Evolutionary conservation across 371 early-diverging fungal species (phyloP).

Genomic region (Apophysomyces trapeziformis): DNA sequence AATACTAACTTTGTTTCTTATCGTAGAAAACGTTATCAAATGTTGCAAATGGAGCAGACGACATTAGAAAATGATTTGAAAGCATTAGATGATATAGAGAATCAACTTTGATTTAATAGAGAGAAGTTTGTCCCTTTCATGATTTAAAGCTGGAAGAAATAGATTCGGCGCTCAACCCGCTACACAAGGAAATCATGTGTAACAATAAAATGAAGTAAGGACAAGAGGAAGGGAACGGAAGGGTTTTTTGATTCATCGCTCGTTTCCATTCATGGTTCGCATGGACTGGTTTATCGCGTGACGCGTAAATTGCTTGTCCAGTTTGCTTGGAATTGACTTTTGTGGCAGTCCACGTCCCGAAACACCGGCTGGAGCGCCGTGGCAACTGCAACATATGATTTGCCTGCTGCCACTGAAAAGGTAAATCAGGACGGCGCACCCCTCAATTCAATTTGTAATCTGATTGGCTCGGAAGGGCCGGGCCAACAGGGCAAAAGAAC

Average conservation of each 20-base stretch:
- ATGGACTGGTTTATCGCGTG: background rate
- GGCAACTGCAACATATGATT: background rate
- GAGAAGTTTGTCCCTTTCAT: background rate
- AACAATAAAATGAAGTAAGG: background rate
- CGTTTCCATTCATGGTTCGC: background rate
- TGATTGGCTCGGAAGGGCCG: background rate
- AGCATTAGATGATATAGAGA: constrained; percentile 17
- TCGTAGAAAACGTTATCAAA: constrained; percentile 29
- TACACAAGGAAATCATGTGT: background rate
- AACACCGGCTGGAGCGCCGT: constrained; percentile 7
- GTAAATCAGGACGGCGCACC: background rate
- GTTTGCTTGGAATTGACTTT: background rate
- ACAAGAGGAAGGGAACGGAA: background rate
- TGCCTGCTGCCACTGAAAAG: background rate
- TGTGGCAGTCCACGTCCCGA: background rate
- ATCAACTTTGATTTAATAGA: background rate
- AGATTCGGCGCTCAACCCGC: constrained; percentile 7
- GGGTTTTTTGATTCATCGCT: background rate
- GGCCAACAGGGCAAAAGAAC: background rate
- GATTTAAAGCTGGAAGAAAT: background rate
- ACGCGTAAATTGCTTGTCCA: background rate
- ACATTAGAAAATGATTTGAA: constrained; percentile 38
- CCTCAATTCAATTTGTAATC: background rate
- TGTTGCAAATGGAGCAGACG: constrained; percentile 30
- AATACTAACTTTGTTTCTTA: background rate